Evolutionary conservation across 805 yeast species (phyloP).

Genomic region (Candida michaelii): DNA sequence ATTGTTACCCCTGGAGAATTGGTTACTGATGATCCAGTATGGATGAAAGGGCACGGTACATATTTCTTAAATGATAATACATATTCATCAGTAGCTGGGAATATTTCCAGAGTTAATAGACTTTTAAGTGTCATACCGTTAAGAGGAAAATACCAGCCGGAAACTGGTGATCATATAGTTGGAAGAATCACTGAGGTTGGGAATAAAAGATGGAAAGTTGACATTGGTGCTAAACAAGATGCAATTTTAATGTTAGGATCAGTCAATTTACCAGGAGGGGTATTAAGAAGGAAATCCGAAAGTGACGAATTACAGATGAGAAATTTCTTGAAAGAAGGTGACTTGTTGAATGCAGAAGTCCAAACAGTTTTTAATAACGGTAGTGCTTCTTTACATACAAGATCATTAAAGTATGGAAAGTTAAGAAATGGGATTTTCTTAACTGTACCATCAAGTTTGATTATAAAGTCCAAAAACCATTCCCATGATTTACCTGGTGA

Average conservation of each 20-base stretch:
- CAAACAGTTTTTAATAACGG: slow-evolving; percentile 89
- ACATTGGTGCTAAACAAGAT: slow-evolving; percentile 91
- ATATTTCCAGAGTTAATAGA: slow-evolving; percentile 80
- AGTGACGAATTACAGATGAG: slow-evolving; percentile 97
- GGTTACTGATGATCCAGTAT: slow-evolving; percentile 90
- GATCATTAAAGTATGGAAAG: slow-evolving; percentile 94
- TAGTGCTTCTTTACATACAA: slow-evolving; percentile 88
- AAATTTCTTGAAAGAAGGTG: slow-evolving; percentile 91
- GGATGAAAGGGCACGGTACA: slow-evolving; percentile 99
- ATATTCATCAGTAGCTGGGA: slow-evolving; percentile 91
- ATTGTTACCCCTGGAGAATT: slow-evolving; percentile 95
- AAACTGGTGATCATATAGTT: slow-evolving; percentile 93
- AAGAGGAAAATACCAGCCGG: slow-evolving; percentile 86
- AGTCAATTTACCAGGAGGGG: slow-evolving; percentile 96
- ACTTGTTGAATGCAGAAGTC: slow-evolving; percentile 91
- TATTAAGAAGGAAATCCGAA: slow-evolving; percentile 88
- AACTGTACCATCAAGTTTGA: slow-evolving; percentile 76
- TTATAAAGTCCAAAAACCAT: slow-evolving; percentile 85
- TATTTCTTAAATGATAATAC: slow-evolving; percentile 74
- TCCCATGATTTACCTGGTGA: slow-evolving; percentile 91
- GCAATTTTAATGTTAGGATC: slow-evolving; percentile 93
- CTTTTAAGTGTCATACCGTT: slow-evolving; percentile 82
- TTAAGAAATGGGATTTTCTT: slow-evolving; percentile 85
- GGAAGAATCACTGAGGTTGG: slow-evolving; percentile 96
- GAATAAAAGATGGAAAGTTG: slow-evolving; percentile 93